A percentile compares a stretch with the other conserved stretches of the same genome.
These are phyloP conservation scores for Starmera quercuum DNA, from an alignment of 805 yeast genomes.

Conservation along the genomic window DNA sequence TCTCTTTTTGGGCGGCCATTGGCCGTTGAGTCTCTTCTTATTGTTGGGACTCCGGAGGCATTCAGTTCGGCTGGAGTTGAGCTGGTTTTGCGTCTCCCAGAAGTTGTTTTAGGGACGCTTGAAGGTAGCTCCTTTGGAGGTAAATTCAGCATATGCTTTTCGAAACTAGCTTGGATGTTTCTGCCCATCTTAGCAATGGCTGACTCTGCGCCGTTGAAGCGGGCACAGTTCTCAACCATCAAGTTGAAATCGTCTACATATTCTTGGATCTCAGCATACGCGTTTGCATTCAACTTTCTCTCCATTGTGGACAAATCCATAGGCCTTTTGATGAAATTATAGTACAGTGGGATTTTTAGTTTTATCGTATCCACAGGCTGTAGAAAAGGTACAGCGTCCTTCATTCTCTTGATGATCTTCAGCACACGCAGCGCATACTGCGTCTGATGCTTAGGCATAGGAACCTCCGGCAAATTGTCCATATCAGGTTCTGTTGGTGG, in stretches of 20 bases:
- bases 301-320: slow-evolving; percentile 95
- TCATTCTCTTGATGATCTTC: slow-evolving; percentile 80
- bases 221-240: slow-evolving; percentile 76
- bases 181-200: slow-evolving; percentile 88
- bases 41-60: slow-evolving; percentile 46
- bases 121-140: slow-evolving; percentile 53
- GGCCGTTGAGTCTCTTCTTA: slow-evolving; percentile 67
- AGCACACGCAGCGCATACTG: slow-evolving; percentile 72
- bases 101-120: slow-evolving; percentile 5
- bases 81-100: slow-evolving; percentile 15
- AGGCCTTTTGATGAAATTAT: slow-evolving; percentile 74
- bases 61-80: slow-evolving; percentile 24
- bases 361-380: slow-evolving; percentile 87
- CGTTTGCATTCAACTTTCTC: slow-evolving; percentile 59
- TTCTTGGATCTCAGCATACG: slow-evolving; percentile 63
- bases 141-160: slow-evolving; percentile 86
- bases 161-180: slow-evolving; percentile 85
- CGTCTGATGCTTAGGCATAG: slow-evolving; percentile 77
- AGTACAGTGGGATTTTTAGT: slow-evolving; percentile 85
- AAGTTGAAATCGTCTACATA: slow-evolving; percentile 73
- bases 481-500: slow-evolving; percentile 71
- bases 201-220: slow-evolving; percentile 80
- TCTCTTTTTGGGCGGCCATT: slow-evolving; percentile 92
- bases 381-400: slow-evolving; percentile 87
- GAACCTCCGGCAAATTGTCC: slow-evolving; percentile 55